phyloP scores from a whole-genome alignment of 2,329 filamentous ascomycete species.

The Sclerotinia subarctica region DNA sequence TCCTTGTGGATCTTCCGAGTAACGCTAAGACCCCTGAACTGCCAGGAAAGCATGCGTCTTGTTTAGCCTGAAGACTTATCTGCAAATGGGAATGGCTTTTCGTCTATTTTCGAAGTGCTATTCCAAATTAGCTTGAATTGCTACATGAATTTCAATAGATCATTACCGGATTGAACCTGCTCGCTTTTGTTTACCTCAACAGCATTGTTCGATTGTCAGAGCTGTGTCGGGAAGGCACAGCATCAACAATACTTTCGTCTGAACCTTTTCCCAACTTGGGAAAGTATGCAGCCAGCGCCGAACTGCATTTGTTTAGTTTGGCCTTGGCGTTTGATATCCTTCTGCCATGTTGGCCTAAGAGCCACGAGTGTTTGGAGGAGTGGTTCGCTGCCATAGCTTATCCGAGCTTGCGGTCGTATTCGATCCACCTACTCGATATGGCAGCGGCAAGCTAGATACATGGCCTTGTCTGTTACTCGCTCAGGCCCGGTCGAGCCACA shows the following conservation, averaged over 20 bases:
- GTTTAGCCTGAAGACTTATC: neutral
- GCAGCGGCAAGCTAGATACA: neutral
- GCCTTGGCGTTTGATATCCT: constrained; percentile 3
- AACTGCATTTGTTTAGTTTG: constrained; percentile 2
- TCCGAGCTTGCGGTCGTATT: neutral
- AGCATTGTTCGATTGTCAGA: constrained; percentile 2
- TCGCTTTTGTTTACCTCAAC: neutral
- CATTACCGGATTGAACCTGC: neutral
- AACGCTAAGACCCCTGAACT: neutral
- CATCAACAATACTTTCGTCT: neutral
- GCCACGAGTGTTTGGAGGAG: neutral
- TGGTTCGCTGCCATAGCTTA: neutral
- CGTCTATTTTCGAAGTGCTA: neutral
- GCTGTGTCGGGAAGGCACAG: constrained; percentile 10
- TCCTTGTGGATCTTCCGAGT: neutral
- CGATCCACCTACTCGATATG: neutral
- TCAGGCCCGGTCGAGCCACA: neutral
- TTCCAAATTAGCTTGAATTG: neutral
- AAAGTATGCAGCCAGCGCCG: neutral
- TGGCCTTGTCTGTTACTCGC: neutral
- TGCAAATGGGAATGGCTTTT: neutral
- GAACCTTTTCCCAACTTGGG: neutral
- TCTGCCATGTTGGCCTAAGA: neutral
- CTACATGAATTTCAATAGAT: constrained; percentile 6
- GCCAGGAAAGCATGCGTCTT: neutral